Conservation (phyloP, 345 rosid species). For the Psidium guajava region DNA sequence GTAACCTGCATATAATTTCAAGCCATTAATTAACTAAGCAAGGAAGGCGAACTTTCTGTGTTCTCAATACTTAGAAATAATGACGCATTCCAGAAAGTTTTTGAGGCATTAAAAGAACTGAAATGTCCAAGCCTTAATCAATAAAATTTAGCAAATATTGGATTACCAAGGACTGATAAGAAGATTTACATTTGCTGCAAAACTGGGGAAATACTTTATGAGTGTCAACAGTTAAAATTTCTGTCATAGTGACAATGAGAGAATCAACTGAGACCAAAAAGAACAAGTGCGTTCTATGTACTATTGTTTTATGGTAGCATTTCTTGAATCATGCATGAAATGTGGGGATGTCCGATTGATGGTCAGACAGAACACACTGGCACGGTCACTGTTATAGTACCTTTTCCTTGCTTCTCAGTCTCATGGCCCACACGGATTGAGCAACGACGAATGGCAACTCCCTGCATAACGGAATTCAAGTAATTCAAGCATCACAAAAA, state of each 20-base stretch:
- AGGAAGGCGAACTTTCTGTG: no score
- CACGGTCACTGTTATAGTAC: slow-evolving; percentile 11
- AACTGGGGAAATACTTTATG: no score
- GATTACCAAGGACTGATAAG: no score
- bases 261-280: not conserved
- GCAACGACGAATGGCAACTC: slow-evolving; percentile 87
- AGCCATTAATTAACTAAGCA: not conserved
- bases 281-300: not conserved
- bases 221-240: not conserved
- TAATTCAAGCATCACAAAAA: not conserved
- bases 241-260: accelerated
- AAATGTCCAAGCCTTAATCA: no score
- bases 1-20: slow-evolving; percentile 40
- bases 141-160: no score
- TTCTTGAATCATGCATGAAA: not conserved
- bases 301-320: not conserved
- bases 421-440: slow-evolving; percentile 84
- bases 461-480: slow-evolving; percentile 22
- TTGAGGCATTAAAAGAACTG: no score
- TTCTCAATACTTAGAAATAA: not conserved
- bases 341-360: not conserved
- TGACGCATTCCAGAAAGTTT: not conserved
- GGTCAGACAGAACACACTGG: not conserved
- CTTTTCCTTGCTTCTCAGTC: slow-evolving; percentile 83
- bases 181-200: no score